Base-by-base conservation (phyloP, 345 rosid genomes). In the Salix brachista region DNA sequence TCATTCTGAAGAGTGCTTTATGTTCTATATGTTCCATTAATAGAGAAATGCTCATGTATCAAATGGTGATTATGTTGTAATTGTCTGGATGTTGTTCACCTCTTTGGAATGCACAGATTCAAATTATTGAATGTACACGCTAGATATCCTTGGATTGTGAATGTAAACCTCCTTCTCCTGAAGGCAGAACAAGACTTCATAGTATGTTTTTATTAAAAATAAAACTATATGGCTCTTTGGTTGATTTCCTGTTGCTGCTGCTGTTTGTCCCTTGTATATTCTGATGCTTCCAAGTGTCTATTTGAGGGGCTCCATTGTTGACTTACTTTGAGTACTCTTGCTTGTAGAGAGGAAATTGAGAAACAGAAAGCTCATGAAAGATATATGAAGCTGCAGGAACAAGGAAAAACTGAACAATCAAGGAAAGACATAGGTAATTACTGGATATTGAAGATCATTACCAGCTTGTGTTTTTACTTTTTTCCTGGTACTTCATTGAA, bases 361-460 rank as follows among this genome's bases (percentile, higher is more conserved):
- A 94, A 94, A 83, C 94, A 91, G 80, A 86, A 85, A 81, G 92
- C 98, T 80, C 98, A 91, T 41, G 97, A 94, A 80, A 90, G 94
- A 70, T 89, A 90, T 85, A 94, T 94, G 97, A 92, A 86, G 89
- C 87, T 94, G 84, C 98, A 92, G 74, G 98, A 94, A 81, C 96
- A 94, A 82, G 98, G 98, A 56, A 94, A 94, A 89, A 91, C 96
- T 2, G 96, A 94, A 56, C 98, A 92, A 90, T 92, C 96, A 58
- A 88, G 82, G 83, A 94, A 94, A 79, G 96, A 94, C 81, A 86
- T 94, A 80, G 98, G 98, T 94, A 74, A 78, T 78, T 17, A 66
- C 32, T 69, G n/a, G 16, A 4, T 13, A 18, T 56, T 44, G 11
- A 50, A 44, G 14, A 44, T 44, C 50, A 12, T 44, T 44, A 44